Evolutionary conservation across 2,329 filamentous ascomycete genomes (phyloP).

Genomic region (Curvularia sp.): DNA sequence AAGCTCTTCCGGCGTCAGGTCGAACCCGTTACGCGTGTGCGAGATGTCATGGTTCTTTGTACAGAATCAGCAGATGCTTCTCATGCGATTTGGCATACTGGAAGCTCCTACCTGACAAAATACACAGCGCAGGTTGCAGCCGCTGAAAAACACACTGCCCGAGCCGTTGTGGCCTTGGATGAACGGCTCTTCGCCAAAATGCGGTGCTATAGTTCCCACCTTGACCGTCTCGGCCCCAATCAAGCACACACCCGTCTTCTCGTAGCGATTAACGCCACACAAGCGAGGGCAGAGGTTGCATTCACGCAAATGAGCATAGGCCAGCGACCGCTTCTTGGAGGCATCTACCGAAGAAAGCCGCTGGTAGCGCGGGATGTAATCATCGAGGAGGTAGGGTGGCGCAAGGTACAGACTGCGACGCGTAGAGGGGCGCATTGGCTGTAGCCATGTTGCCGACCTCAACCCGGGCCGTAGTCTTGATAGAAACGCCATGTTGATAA

Average conservation of each 20-base stretch:
- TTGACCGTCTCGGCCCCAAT: slow-evolving; percentile 76
- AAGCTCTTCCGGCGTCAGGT: slow-evolving; percentile 78
- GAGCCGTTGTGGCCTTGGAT: slow-evolving; percentile 83
- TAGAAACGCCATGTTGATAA: slow-evolving; percentile 8
- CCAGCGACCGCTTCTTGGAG: slow-evolving; percentile 73
- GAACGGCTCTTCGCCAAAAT: slow-evolving; percentile 81
- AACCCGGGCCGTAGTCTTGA: slow-evolving; percentile 23
- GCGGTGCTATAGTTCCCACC: slow-evolving; percentile 83
- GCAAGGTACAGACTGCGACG: slow-evolving; percentile 58
- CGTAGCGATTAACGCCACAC: slow-evolving; percentile 81
- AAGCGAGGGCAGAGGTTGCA: slow-evolving; percentile 82
- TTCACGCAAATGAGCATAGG: slow-evolving; percentile 76
- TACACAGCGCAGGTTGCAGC: slow-evolving; percentile 76
- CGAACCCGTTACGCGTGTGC: slow-evolving; percentile 80
- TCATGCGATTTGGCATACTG: not conserved
- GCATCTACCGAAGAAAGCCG: slow-evolving; percentile 71
- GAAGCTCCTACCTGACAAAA: slow-evolving; percentile 33
- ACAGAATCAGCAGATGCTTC: not conserved
- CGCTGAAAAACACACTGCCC: slow-evolving; percentile 81
- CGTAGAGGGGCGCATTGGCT: not conserved
- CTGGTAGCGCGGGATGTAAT: slow-evolving; percentile 76
- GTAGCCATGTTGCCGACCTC: not conserved
- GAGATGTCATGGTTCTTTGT: slow-evolving; percentile 75
- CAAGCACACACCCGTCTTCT: slow-evolving; percentile 78
- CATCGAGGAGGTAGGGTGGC: slow-evolving; percentile 72